phyloP scores from a whole-genome alignment of 192 early-diverging fungal species.

The Coemansia furcata region DNA sequence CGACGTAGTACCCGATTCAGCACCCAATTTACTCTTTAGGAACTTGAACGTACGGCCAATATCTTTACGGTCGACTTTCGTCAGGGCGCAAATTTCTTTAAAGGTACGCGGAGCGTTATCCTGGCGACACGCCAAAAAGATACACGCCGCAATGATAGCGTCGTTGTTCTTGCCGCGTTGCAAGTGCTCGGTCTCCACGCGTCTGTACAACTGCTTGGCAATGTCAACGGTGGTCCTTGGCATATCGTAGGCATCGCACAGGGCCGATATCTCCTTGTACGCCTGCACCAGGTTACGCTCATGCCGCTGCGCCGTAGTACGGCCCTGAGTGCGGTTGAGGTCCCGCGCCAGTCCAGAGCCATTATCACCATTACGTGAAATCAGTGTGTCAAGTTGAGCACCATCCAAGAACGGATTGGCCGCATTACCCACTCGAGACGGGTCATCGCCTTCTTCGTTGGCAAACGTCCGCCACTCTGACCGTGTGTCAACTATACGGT shows the following conservation, averaged over 20 bases:
- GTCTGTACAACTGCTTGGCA: slow-evolving; percentile 91
- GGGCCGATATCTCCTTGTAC: slow-evolving; percentile 83
- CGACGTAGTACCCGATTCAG: slow-evolving; percentile 61
- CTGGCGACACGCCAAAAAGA: slow-evolving; percentile 89
- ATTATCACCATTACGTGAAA: slow-evolving; percentile 81
- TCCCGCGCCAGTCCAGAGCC: slow-evolving; percentile 35
- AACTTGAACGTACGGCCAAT: slow-evolving; percentile 75
- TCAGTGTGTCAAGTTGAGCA: slow-evolving; percentile 54
- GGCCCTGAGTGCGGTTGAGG: slow-evolving; percentile 40
- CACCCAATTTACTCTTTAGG: slow-evolving; percentile 56
- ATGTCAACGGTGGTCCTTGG: slow-evolving; percentile 77
- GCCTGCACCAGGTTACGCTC: slow-evolving; percentile 77
- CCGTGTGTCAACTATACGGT: slow-evolving; percentile 94
- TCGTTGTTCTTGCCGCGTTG: slow-evolving; percentile 79
- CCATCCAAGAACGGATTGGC: slow-evolving; percentile 40
- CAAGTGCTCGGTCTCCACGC: slow-evolving; percentile 82
- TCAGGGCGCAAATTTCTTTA: slow-evolving; percentile 88
- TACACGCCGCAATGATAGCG: slow-evolving; percentile 87
- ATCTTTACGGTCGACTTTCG: slow-evolving; percentile 91
- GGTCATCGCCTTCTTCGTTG: slow-evolving; percentile 46
- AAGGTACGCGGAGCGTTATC: slow-evolving; percentile 84
- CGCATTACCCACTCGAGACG: slow-evolving; percentile 44
- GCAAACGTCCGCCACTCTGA: slow-evolving; percentile 85
- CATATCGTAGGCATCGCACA: slow-evolving; percentile 83
- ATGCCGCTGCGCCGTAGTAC: slow-evolving; percentile 69